Evolutionary conservation across 2,329 filamentous ascomycete genomes (phyloP).

Genomic region (Pseudogymnoascus sp.): DNA sequence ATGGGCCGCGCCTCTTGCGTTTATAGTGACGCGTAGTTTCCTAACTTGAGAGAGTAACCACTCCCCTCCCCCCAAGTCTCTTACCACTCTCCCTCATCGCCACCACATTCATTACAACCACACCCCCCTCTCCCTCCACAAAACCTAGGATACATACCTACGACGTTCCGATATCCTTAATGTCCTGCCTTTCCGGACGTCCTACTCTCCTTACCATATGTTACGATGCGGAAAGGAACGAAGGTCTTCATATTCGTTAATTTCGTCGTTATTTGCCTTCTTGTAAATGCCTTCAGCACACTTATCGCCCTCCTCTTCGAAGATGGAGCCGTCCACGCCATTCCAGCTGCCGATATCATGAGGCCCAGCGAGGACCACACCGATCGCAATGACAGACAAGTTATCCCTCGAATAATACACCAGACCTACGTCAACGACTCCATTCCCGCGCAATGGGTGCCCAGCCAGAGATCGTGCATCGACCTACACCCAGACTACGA

Average conservation of each 20-base stretch:
- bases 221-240: conserved; percentile 29
- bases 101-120: background rate
- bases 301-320: conserved; percentile 63
- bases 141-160: background rate
- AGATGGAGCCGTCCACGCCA: conserved; percentile 60
- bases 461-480: conserved; percentile 60
- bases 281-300: conserved; percentile 63
- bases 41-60: background rate
- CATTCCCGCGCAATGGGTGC: conserved; percentile 58
- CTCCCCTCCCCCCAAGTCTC: background rate
- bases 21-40: conserved; percentile 7
- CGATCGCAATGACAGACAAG: conserved; percentile 44
- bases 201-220: conserved; percentile 5
- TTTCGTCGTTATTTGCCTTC: conserved; percentile 53
- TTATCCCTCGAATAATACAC: conserved; percentile 72
- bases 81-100: background rate
- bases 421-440: conserved; percentile 67
- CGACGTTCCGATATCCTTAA: background rate
- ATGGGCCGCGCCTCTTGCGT: background rate
- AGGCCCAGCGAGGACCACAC: conserved; percentile 55
- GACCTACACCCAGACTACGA: conserved; percentile 65
- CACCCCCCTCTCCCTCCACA: background rate
- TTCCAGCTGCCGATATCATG: conserved; percentile 58
- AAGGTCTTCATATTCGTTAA: conserved; percentile 45
- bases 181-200: background rate